Evolutionary conservation across 2,329 filamentous ascomycete genomes (phyloP).

Genomic region (Paracoccidioides brasiliensis): DNA sequence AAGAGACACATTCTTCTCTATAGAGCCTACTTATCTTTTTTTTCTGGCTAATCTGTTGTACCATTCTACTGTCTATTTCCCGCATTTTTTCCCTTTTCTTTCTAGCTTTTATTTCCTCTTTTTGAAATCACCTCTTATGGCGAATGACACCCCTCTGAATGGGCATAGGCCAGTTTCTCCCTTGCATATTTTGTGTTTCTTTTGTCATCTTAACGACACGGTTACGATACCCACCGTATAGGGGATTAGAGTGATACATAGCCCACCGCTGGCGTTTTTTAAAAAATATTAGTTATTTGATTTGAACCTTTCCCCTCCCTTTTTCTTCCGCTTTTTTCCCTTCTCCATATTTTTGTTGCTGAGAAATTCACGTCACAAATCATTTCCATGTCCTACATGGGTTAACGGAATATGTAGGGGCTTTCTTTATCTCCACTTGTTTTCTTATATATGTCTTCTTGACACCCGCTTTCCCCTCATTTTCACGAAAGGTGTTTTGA

Average conservation of each 20-base stretch:
- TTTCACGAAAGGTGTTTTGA: background rate
- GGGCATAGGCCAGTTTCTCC: constrained; percentile 1
- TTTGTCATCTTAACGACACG: constrained; percentile 25
- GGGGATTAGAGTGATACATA: constrained; percentile 3
- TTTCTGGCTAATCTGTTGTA: background rate
- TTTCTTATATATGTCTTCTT: background rate
- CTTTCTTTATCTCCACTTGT: background rate
- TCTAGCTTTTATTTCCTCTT: constrained; percentile 2
- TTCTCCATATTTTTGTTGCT: constrained; percentile 4
- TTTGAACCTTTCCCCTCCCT: background rate
- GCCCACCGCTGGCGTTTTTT: constrained; percentile 24
- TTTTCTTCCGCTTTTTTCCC: constrained; percentile 6
- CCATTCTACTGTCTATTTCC: too few relatives aligned
- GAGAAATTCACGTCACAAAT: background rate
- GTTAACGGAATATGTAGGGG: background rate
- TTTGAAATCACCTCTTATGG: background rate
- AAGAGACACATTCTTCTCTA: too few relatives aligned
- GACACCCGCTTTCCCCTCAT: background rate
- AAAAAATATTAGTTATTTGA: constrained; percentile 3
- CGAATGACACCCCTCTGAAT: background rate
- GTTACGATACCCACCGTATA: constrained; percentile 31
- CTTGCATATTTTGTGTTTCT: background rate
- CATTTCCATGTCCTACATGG: background rate
- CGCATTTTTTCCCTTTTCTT: background rate
- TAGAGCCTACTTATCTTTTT: background rate